phyloP scores from a whole-genome alignment of 2,329 filamentous ascomycete genomes.

The Rhexocercosporidium sp. region DNA sequence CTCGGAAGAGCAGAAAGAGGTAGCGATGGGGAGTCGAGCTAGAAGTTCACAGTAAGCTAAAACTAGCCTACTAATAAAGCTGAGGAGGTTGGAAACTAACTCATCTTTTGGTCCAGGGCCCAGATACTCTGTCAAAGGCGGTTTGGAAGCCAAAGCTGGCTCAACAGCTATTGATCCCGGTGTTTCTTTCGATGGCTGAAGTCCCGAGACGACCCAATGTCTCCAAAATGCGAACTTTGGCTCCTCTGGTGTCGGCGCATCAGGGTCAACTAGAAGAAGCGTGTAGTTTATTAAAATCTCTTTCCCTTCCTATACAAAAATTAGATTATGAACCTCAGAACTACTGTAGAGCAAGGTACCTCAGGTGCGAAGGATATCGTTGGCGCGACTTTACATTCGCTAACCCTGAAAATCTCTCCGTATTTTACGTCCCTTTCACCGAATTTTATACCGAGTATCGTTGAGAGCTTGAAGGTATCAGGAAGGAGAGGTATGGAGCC shows the following conservation, averaged over 20 bases:
- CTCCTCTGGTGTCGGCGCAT: conserved; percentile 19
- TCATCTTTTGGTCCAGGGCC: conserved; percentile 18
- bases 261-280: conserved; percentile 13
- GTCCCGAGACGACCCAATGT: conserved; percentile 14
- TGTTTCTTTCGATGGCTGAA: background rate
- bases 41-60: background rate
- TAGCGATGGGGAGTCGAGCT: conserved; percentile 15
- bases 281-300: conserved; percentile 3
- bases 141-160: background rate
- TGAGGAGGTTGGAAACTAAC: background rate
- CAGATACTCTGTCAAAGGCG: conserved; percentile 15
- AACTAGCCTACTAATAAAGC: background rate
- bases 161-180: background rate
- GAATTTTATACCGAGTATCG: conserved; percentile 7
- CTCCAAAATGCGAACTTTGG: conserved; percentile 18
- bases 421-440: conserved; percentile 5
- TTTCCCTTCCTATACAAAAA: background rate
- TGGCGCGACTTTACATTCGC: conserved; percentile 9
- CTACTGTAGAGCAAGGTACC: too few relatives aligned
- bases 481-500: conserved; percentile 14
- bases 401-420: conserved; percentile 10
- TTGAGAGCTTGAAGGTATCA: conserved; percentile 4
- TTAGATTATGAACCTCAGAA: background rate
- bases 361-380: conserved; percentile 3
- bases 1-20: conserved; percentile 15